These are phyloP conservation scores for Xanthoconium stramineum DNA, from an alignment of 768 basidiomycete species.

Conservation along the genomic window DNA sequence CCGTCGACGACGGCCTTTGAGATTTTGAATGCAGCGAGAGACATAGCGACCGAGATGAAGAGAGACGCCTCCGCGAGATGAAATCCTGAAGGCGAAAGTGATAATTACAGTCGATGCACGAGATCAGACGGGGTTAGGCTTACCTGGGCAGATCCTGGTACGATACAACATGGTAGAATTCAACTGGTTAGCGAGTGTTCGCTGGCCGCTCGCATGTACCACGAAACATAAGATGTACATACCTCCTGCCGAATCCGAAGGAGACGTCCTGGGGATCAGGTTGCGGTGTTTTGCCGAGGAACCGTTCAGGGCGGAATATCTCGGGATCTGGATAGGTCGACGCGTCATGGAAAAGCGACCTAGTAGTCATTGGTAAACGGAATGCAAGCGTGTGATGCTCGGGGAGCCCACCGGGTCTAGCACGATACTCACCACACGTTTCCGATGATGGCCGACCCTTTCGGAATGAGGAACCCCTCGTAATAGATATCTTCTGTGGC, in stretches of 20 bases:
- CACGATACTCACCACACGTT: conserved; percentile 23
- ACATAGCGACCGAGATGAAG: conserved; percentile 29
- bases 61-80: conserved; percentile 30
- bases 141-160: conserved; percentile 22
- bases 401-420: too few species aligned
- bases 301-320: conserved; percentile 35
- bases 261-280: conserved; percentile 14
- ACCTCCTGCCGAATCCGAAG: conserved; percentile 33
- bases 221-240: neutral
- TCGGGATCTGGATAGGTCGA: conserved; percentile 33
- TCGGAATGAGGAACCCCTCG: conserved; percentile 17
- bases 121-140: neutral
- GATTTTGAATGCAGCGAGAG: conserved; percentile 48
- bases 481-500: conserved; percentile 20
- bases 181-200: too few species aligned
- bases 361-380: too few species aligned
- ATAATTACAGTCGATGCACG: neutral
- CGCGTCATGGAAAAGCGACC: conserved; percentile 54
- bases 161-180: neutral
- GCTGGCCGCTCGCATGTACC: too few species aligned
- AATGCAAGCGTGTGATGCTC: too few species aligned
- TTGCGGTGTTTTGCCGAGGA: conserved; percentile 19
- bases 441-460: conserved; percentile 22
- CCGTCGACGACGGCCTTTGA: conserved; percentile 40
- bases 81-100: conserved; percentile 12